Evolutionary conservation across 257 asterid species (phyloP), one percentile per base, ranked within the genome.

Genomic region (Ocimum tenuiflorum): DNA sequence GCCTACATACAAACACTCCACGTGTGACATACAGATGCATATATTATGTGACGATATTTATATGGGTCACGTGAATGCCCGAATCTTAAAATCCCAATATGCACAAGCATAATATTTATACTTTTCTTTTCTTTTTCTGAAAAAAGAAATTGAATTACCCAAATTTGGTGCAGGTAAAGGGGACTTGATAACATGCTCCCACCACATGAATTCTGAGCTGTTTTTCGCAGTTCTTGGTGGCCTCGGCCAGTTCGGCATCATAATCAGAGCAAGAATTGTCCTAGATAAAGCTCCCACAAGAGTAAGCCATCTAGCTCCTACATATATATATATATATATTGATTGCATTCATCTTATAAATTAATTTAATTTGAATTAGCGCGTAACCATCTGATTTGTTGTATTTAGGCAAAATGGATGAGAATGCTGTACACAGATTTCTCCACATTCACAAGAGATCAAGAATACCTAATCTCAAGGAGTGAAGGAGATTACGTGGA

Each of bases 221-320:
- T 84, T 82, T 59, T 82, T 59, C 60, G 81, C 78, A 53, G 91
- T 82, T 50, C 74, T 84, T 17, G 91, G 91, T 10, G 91, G 91
- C 8, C 74, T 84, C 2, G 91, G 91, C n/a, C 90, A 81, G 68
- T 84, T 84, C 51, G 90, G 90, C 54, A 77, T 84, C 67, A 84
- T 84, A 19, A 76, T 81, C 0, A 78, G 86, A 45, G 91, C 91
- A 42, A 77, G 91, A 77, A 84, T 84, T 23, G 49, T 73, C 23
- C 74, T 82, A 0, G 60, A 74, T 0, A 82, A 73, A 68, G 81
- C 88, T 41, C 91, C 91, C 36, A 65, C 79, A 9, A 73, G 79
- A 58, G 91, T 84, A 75, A 67, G 0, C 50, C 17, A 7, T 3
- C 0, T 10, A 5, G n/a, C n/a, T n/a, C n/a, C n/a, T n/a, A 0